Base-by-base conservation (phyloP, 2,329 filamentous ascomycete species). In the Alternaria rosae region DNA sequence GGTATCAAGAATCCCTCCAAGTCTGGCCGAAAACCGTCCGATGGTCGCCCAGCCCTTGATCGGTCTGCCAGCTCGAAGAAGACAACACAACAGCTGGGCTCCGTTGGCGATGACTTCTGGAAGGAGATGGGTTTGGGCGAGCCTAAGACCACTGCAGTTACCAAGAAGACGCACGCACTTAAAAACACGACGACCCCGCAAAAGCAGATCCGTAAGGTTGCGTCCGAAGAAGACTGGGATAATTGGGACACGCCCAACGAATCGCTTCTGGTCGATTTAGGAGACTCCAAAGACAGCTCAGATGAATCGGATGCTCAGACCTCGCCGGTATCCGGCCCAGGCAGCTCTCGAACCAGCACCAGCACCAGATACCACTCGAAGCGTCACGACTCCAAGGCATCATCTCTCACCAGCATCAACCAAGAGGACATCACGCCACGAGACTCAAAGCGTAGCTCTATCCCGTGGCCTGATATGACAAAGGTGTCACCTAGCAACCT, bases 401-500 rank as follows among this genome's bases (percentile, higher is more conserved):
- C 76, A 30, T 76, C 75, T 62, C 73, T 76, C 59, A 78, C 76
- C 54, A 62, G 28, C 67, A 76, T 52, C 38, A 62, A 53, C 12
- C 59, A 58, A 61, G 59, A 61, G 20, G 59, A 74, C 45, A 57
- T 61, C 47, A 55, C 69, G 11, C 57, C 70, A 6, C 70, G 70
- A 54, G 72, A 77, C 54, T 50, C 65, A 6, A 78, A 78, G 54
- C 74, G 76, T 54, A 82, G 81, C 58, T 79, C 82, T 3, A 78
- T 85, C 8, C 81, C 91, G 26, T 92, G 92, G 81, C 89, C 89
- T 51, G 86, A 90, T 50, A 85, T 96, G 58, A 89, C 89, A 75
- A 89, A 90, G 66, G 81, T 93, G 43, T 87, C 88, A 9, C 91
- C 93, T 0, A 89, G 88, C 69, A 93, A 92, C 71, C 82, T 97